Conservation (phyloP, 176 grass and related monocot genomes). For the Typha latifolia region DNA sequence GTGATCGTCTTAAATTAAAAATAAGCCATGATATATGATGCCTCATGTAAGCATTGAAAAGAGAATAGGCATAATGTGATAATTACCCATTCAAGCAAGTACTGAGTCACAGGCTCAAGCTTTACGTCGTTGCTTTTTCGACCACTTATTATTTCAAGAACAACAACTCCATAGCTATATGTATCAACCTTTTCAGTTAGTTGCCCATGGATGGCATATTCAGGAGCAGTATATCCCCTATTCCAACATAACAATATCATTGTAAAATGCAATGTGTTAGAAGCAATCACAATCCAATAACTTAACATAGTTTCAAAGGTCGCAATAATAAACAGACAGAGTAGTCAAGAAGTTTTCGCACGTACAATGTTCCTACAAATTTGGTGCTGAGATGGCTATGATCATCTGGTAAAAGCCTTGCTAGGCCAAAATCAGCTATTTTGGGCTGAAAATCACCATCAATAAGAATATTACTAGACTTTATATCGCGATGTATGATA, state of each 20-base stretch:
- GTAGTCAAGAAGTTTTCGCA: background rate
- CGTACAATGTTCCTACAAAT: conserved; percentile 87
- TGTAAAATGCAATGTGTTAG: background rate
- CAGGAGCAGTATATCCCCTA: conserved; percentile 84
- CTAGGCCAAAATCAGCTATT: conserved; percentile 77
- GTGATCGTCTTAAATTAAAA: too few relatives aligned
- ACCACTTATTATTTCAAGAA: conserved; percentile 80
- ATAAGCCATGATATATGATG: too few relatives aligned
- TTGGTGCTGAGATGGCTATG: conserved; percentile 72
- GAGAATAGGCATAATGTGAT: background rate
- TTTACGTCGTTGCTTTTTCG: conserved; percentile 64
- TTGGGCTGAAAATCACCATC: conserved; percentile 66
- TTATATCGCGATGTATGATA: conserved; percentile 88
- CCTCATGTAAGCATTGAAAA: too few relatives aligned
- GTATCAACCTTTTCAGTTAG: conserved; percentile 76
- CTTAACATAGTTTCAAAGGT: background rate
- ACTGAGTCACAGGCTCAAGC: conserved; percentile 51
- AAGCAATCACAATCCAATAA: background rate
- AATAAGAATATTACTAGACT: conserved; percentile 67
- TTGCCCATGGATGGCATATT: conserved; percentile 77
- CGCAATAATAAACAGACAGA: background rate
- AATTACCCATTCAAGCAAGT: conserved; percentile 83
- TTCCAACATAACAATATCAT: conserved; percentile 21
- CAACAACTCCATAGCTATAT: conserved; percentile 67
- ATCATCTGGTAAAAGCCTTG: conserved; percentile 66